Conservation (phyloP, 2,329 filamentous ascomycete genomes). For the Colletotrichum costaricense region DNA sequence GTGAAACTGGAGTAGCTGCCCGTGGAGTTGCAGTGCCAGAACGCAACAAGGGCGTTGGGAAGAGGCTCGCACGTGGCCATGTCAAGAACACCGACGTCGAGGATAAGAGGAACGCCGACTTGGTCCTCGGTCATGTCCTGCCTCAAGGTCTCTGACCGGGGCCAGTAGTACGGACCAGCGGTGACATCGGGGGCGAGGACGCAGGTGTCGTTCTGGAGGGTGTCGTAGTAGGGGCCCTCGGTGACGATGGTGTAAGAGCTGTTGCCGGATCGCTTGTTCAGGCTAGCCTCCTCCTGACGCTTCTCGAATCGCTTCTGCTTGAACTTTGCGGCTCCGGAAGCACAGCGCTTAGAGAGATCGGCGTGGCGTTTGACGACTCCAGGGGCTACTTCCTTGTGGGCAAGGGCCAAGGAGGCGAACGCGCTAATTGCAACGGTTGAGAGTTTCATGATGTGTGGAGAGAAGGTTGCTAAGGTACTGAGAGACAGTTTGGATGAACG, state of each 20-base stretch:
- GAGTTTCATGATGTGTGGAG: not conserved
- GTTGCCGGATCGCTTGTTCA: not conserved
- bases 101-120: constrained; percentile 10
- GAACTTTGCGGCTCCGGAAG: not conserved
- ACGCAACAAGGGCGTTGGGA: constrained; percentile 4
- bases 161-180: constrained; percentile 57
- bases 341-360: constrained; percentile 13
- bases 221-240: constrained; percentile 6
- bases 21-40: constrained; percentile 8
- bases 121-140: constrained; percentile 18
- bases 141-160: constrained; percentile 1
- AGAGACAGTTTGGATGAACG: not conserved
- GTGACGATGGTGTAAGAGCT: constrained; percentile 8
- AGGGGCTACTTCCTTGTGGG: not conserved
- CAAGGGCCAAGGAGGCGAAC: not conserved
- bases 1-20: constrained; percentile 15
- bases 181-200: constrained; percentile 58
- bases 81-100: constrained; percentile 22
- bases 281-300: not conserved
- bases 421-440: not conserved
- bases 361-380: constrained; percentile 4
- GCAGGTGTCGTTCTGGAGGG: constrained; percentile 48
- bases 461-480: not conserved
- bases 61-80: constrained; percentile 23
- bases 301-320: constrained; percentile 2